Evolutionary conservation across 352 stramenopile genomes (phyloP), one percentile per base, ranked within the genome.

Genomic region (Pythium biforme): DNA sequence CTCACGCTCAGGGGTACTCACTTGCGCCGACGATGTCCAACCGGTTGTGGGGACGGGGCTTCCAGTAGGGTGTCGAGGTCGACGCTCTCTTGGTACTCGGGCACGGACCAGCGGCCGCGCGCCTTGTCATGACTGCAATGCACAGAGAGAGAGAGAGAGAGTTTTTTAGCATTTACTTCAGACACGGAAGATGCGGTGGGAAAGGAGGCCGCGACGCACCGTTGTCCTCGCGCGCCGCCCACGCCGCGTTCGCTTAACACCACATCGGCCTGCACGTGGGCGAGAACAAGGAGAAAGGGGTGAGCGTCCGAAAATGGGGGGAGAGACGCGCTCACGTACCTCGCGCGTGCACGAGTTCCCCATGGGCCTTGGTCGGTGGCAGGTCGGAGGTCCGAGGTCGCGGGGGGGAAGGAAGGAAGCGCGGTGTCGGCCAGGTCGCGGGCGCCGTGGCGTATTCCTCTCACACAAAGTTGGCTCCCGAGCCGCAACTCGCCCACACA

Each of bases 1-100:
- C 8, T 33, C 46, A 33, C 34, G 4, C 19, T 11, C 15, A 12
- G 17, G 14, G 40, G 40, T 46, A 46, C n/a, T 23, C 59, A 90
- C 83, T 85, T 88, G 41, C 79, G 83, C 51, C 82, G 78, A 54
- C 77, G 76, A 40, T 72, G 67, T 37, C 33, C 33, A 58, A 62
- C 43, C 1, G 34, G 34, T 17, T 76, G 70, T 25, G 81, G 84
- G 1, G 84, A 93, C 7, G 84, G 84, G 23, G 84, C 84, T 60
- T 90, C 81, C 40, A 93, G 62, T 25, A 93, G 59, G 55, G 80
- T 89, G 68, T 93, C 84, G n/a, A 93, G 73, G 37, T 93, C 84
- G 25, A 90, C 81, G 47, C 76, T 88, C 59, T 88, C 79, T 10
- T 71, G 50, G 26, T 68, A 74, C 41, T 87, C 81, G 8, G 81